Percentiles rank a stretch among this genome's conserved stretches.
phyloP scores from a whole-genome alignment of 805 yeast species.

The Martiniozyma abietophila region DNA sequence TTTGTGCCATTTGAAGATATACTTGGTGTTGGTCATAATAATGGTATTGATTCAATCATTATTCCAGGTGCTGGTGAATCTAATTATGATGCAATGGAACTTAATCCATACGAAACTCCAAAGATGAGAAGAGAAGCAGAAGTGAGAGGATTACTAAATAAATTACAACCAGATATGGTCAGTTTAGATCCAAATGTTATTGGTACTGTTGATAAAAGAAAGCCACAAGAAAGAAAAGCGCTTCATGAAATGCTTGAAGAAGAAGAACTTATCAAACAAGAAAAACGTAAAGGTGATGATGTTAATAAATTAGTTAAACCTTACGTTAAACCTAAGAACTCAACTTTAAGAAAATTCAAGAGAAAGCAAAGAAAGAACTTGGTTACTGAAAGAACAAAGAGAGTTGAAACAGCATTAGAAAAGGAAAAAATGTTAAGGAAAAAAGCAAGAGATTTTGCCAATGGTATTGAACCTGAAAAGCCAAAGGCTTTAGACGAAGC shows the following conservation, averaged over 20 bases:
- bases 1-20: constrained; percentile 96
- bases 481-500: constrained; percentile 37
- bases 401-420: constrained; percentile 65
- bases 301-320: constrained; percentile 54
- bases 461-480: too few species aligned
- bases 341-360: constrained; percentile 68
- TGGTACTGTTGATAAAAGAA: constrained; percentile 73
- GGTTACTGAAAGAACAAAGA: constrained; percentile 72
- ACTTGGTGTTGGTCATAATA: constrained; percentile 77
- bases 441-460: too few species aligned
- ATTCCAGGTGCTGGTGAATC: constrained; percentile 98
- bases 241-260: constrained; percentile 45
- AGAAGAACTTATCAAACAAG: constrained; percentile 33
- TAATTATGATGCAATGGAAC: constrained; percentile 86
- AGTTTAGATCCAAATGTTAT: constrained; percentile 80
- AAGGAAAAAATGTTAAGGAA: constrained; percentile 60
- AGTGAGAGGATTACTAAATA: constrained; percentile 76
- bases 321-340: constrained; percentile 68
- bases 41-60: constrained; percentile 74
- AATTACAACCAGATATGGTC: constrained; percentile 87
- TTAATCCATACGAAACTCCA: constrained; percentile 85
- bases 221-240: constrained; percentile 43
- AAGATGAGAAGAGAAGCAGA: constrained; percentile 92
- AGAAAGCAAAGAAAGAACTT: constrained; percentile 81
- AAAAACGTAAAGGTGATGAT: constrained; percentile 32